Conservation (phyloP, 1,284 basidiomycete species). For the Cystobasidium slooffiae region DNA sequence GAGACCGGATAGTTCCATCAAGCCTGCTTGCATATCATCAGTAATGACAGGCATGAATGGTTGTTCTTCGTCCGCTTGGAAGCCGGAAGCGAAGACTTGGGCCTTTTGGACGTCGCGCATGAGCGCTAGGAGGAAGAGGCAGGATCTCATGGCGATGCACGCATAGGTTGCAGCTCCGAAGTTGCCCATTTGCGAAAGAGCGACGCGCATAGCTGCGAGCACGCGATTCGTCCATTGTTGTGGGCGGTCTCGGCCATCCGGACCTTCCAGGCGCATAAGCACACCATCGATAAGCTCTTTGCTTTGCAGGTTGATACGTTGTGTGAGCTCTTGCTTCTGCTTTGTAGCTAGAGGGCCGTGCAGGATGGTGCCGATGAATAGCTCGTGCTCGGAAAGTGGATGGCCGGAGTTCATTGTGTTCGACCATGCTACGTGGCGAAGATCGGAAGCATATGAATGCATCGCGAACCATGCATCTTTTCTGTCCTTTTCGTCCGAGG, state of each 20-base stretch:
- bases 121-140: conserved; percentile 23
- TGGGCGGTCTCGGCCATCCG: conserved; percentile 26
- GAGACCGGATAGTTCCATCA: background rate
- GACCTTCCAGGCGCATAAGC: background rate
- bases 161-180: conserved; percentile 46
- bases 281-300: conserved; percentile 43
- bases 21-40: background rate
- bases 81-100: conserved; percentile 23
- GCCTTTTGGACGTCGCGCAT: conserved; percentile 41
- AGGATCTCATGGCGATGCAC: conserved; percentile 36
- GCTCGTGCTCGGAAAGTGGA: conserved; percentile 45
- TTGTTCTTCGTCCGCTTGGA: conserved; percentile 12
- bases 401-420: conserved; percentile 45
- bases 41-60: conserved; percentile 38
- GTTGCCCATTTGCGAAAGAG: conserved; percentile 15
- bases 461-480: conserved; percentile 34
- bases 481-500: background rate
- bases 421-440: conserved; percentile 31
- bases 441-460: conserved; percentile 26
- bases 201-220: conserved; percentile 22
- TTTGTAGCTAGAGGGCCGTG: conserved; percentile 40
- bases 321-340: conserved; percentile 33
- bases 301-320: conserved; percentile 36
- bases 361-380: conserved; percentile 43
- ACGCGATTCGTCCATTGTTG: conserved; percentile 39